These are phyloP conservation scores for Porodaedalea pini DNA, from an alignment of 1,284 basidiomycete genomes.

Conservation along the genomic window DNA sequence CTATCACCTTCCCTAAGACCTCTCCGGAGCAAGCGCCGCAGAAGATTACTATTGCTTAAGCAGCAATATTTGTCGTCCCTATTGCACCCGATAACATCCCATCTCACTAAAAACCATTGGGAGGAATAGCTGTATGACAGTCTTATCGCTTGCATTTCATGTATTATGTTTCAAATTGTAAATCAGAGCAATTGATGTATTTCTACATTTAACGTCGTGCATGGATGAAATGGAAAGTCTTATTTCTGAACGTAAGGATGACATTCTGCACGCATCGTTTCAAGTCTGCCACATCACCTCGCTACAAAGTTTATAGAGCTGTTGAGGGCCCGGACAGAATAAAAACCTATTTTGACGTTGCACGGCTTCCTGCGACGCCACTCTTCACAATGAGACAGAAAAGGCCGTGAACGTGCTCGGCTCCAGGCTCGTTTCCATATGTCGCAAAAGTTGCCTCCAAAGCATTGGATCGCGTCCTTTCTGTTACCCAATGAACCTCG, in stretches of 20 bases:
- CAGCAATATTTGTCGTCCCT: background rate
- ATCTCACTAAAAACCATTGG: background rate
- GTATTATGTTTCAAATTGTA: background rate
- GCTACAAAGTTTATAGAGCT: no score
- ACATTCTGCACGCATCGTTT: no score
- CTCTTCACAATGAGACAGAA: constrained; percentile 10
- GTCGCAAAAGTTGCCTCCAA: constrained; percentile 5
- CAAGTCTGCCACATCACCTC: no score
- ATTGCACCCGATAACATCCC: background rate
- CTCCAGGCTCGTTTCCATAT: constrained; percentile 10
- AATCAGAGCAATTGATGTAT: no score
- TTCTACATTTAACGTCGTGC: no score
- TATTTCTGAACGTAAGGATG: no score
- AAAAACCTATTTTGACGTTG: background rate
- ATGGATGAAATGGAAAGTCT: no score
- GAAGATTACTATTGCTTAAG: constrained; percentile 24
- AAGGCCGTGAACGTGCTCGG: constrained; percentile 4
- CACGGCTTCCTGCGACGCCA: background rate
- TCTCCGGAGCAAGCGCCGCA: constrained; percentile 23
- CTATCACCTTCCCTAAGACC: constrained; percentile 26
- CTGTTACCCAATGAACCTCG: constrained; percentile 5
- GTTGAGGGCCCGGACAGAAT: no score
- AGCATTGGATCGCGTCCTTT: background rate
- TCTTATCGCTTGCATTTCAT: background rate
- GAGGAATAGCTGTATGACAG: background rate